Conservation (phyloP, 768 basidiomycete genomes). For the Boletellus sp. region DNA sequence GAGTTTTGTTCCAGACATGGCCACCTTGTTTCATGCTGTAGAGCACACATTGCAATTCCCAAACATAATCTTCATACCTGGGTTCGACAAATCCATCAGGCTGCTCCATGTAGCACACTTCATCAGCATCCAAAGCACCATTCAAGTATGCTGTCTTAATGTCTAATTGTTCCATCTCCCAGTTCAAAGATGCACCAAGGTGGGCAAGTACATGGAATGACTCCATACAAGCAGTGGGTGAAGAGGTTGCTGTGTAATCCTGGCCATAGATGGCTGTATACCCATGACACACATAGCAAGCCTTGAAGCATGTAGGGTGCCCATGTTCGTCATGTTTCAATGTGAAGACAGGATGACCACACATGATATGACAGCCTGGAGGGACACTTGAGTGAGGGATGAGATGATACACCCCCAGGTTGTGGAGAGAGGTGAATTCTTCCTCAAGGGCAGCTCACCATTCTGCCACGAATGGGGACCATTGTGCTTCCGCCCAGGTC, state of each 20-base stretch:
- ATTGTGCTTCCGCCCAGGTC: slow-evolving; percentile 16
- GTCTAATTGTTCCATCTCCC: slow-evolving; percentile 39
- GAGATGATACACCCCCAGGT: slow-evolving; percentile 17
- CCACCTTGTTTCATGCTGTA: slow-evolving; percentile 34
- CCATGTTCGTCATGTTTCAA: slow-evolving; percentile 22
- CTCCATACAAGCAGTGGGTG: slow-evolving; percentile 39
- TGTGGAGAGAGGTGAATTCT: slow-evolving; percentile 13
- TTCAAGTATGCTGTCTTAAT: slow-evolving; percentile 41
- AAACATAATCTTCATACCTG: slow-evolving; percentile 10
- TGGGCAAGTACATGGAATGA: slow-evolving; percentile 36
- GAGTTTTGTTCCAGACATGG: slow-evolving; percentile 32
- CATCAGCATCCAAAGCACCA: slow-evolving; percentile 28
- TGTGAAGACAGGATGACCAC: slow-evolving; percentile 26
- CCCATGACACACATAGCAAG: slow-evolving; percentile 40
- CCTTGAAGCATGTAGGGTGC: slow-evolving; percentile 30
- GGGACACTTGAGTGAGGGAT: slow-evolving; percentile 18
- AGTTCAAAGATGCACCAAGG: slow-evolving; percentile 32
- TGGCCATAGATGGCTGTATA: slow-evolving; percentile 38
- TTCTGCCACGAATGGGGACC: slow-evolving; percentile 6
- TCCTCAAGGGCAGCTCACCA: slow-evolving; percentile 23
- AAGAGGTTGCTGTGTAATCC: slow-evolving; percentile 42
- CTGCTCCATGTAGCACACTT: slow-evolving; percentile 35
- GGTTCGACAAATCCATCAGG: slow-evolving; percentile 25
- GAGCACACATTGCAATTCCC: slow-evolving; percentile 16
- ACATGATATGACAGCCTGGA: slow-evolving; percentile 18